Base-by-base conservation (phyloP, 345 rosid genomes). In the Bruguiera parviflora region DNA sequence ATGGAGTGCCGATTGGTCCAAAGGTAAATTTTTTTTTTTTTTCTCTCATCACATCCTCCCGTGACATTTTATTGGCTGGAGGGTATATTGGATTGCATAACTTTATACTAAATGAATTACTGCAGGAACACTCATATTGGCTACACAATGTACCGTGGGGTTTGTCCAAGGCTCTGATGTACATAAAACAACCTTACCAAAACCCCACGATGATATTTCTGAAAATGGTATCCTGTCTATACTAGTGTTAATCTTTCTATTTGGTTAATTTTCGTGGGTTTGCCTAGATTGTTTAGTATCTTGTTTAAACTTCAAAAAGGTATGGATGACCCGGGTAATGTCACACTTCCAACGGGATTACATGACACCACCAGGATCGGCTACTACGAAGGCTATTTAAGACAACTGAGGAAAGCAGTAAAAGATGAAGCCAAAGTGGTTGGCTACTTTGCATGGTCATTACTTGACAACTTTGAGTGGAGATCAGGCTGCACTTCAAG, bases 391-490 rank as follows among this genome's bases (percentile, higher is more conserved):
- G 79, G 78, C 49, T 95, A 95, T 75, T 47, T 95, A 77, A 83
- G 85, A 59, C 92, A 95, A 60, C 75, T 95, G 73, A 90, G 87
- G 88, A 95, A 86, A 72, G 97, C 98, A 0, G 81, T 55, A 1
- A 89, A 92, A 59, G 85, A 87, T 35, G 97, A 97, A 73, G 98
- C 96, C 64, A 88, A 95, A 65, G 83, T 88, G 8, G 59, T 62
- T 9, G 99, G 96, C 53, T 95, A 95, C 81, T 95, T 95, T 28
- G 98, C 97, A 0, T 95, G 99, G 99, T 92, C 98, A 1, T 75
- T 95, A 88, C 89, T 95, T 0, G 98, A 95, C 77, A 95, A 95
- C 80, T 95, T 95, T n/a, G 96, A 95, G 74, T 95, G 99, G 99
- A 76, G 83, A 71, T 84, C 76, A 46, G 97, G 96, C 61, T 95